These are phyloP conservation scores for Yamadazyma takamatsuzukensis DNA, from an alignment of 805 yeast species.

Conservation along the genomic window DNA sequence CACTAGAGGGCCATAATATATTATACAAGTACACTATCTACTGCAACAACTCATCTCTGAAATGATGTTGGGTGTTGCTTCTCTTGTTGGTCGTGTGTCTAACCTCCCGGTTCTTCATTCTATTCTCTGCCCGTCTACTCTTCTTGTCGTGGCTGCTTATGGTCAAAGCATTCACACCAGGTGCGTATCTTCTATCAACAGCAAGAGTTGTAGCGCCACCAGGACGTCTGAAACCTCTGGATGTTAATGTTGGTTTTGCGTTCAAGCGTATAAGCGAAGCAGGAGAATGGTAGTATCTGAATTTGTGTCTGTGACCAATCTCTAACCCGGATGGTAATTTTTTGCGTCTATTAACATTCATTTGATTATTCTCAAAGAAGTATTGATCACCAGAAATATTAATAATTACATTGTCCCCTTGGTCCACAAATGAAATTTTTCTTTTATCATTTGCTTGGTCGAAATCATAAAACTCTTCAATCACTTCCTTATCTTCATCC, in stretches of 20 bases:
- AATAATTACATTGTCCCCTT: slow-evolving; percentile 13
- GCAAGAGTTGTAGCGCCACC: too few relatives aligned
- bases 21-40: too few relatives aligned
- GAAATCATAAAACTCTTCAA: slow-evolving; percentile 34
- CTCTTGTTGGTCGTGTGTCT: slow-evolving; percentile 23
- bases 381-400: slow-evolving; percentile 29
- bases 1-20: too few relatives aligned
- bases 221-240: slow-evolving; percentile 73
- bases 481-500: slow-evolving; percentile 29
- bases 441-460: slow-evolving; percentile 12
- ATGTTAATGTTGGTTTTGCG: slow-evolving; percentile 60
- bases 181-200: slow-evolving; percentile 56
- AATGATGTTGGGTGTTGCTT: slow-evolving; percentile 34
- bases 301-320: slow-evolving; percentile 77
- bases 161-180: slow-evolving; percentile 29
- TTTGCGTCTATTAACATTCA: slow-evolving; percentile 9
- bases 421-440: slow-evolving; percentile 23
- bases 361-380: neutral
- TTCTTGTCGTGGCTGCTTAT: slow-evolving; percentile 33
- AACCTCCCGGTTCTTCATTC: slow-evolving; percentile 19
- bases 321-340: slow-evolving; percentile 70
- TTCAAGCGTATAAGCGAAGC: slow-evolving; percentile 14
- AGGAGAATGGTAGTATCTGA: slow-evolving; percentile 69
- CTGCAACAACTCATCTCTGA: slow-evolving; percentile 26
- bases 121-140: slow-evolving; percentile 19